Conservation (phyloP, 1,284 basidiomycete species). For the Heliocybe sulcata region DNA sequence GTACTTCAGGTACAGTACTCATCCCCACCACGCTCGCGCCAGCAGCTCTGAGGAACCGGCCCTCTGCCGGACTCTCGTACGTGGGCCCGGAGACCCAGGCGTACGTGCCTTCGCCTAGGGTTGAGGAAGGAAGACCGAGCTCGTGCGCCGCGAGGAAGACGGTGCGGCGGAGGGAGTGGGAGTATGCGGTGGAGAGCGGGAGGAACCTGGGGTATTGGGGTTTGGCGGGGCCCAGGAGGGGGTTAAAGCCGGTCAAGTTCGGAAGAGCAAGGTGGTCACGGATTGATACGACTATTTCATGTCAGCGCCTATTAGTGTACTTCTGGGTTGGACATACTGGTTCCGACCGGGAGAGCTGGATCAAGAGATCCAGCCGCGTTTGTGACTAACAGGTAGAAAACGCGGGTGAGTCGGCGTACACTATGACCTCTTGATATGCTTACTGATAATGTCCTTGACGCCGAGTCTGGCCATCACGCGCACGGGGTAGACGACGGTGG, state of each 20-base stretch:
- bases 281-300: constrained; percentile 60
- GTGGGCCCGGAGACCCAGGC: constrained; percentile 84
- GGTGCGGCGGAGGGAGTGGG: constrained; percentile 55
- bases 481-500: constrained; percentile 70
- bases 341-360: constrained; percentile 67
- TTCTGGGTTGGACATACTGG: constrained; percentile 42
- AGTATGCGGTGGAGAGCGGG: constrained; percentile 76
- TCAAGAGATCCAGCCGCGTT: constrained; percentile 81
- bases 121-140: constrained; percentile 35
- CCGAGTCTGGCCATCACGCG: constrained; percentile 71
- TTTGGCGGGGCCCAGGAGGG: constrained; percentile 62
- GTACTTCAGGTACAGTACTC: constrained; percentile 88
- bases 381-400: constrained; percentile 46
- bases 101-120: constrained; percentile 71
- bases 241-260: constrained; percentile 71
- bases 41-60: constrained; percentile 59
- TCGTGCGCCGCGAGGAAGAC: constrained; percentile 63
- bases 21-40: constrained; percentile 85
- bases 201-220: constrained; percentile 62
- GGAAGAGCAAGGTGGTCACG: constrained; percentile 81
- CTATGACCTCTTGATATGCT: constrained; percentile 14
- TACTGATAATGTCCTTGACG: constrained; percentile 68
- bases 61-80: constrained; percentile 81
- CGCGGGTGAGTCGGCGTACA: constrained; percentile 5
- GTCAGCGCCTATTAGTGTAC: constrained; percentile 1